Conservation (phyloP, 345 rosid genomes). For the Dipteronia sinensis region DNA sequence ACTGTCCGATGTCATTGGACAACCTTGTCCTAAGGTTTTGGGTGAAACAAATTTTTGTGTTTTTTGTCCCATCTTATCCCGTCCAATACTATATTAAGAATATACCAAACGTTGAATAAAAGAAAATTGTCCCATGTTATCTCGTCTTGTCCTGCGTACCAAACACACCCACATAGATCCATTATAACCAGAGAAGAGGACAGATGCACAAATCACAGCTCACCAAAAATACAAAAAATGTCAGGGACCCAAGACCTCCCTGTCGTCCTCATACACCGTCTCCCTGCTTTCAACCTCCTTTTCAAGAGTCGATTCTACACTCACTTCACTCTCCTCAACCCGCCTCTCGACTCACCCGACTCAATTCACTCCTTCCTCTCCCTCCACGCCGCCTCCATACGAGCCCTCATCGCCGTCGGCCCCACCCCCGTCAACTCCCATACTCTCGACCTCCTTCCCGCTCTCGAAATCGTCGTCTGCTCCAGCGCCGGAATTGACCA, state of each 20-base stretch:
- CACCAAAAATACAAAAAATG: too few relatives aligned
- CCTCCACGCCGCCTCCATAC: slow-evolving; percentile 28
- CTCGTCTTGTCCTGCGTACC: too few relatives aligned
- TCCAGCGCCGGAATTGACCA: slow-evolving; percentile 44
- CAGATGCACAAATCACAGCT: too few relatives aligned
- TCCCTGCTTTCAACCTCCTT: slow-evolving; percentile 16
- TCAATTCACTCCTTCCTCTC: slow-evolving; percentile 31
- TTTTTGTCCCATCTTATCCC: too few relatives aligned
- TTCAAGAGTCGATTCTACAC: slow-evolving; percentile 6
- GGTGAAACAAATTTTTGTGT: too few relatives aligned
- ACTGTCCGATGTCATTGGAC: too few relatives aligned
- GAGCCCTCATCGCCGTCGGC: slow-evolving; percentile 40
- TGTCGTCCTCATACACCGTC: slow-evolving; percentile 34
- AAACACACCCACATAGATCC: too few relatives aligned
- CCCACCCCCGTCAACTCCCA: slow-evolving; percentile 30
- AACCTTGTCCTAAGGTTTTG: too few relatives aligned
- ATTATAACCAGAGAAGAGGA: too few relatives aligned
- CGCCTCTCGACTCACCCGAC: slow-evolving; percentile 25
- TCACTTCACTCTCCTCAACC: slow-evolving; percentile 40
- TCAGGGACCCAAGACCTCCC: slow-evolving; percentile 12
- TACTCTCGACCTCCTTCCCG: slow-evolving; percentile 33
- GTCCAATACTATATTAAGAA: too few relatives aligned
- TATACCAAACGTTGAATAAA: too few relatives aligned
- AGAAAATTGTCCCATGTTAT: too few relatives aligned
- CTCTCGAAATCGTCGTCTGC: slow-evolving; percentile 35